A percentile compares a stretch with the other conserved stretches of the same genome.
phyloP scores from a whole-genome alignment of 345 rosid genomes.

The Hibiscus mutabilis region DNA sequence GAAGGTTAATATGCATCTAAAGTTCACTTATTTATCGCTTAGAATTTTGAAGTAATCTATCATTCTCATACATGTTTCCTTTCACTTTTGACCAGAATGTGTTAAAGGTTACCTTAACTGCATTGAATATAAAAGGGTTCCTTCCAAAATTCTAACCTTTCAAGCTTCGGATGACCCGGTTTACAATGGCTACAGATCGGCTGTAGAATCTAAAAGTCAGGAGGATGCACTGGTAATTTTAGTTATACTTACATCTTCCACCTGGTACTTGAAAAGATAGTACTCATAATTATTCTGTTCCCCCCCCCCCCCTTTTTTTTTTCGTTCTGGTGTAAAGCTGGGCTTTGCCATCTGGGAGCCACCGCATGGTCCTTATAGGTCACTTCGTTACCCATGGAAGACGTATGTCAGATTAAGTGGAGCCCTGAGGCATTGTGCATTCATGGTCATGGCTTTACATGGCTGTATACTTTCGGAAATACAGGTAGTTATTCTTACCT shows the following conservation, averaged over 20 bases:
- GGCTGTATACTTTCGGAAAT: slow-evolving; percentile 95
- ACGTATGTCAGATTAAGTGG: slow-evolving; percentile 83
- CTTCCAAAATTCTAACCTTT: slow-evolving; percentile 82
- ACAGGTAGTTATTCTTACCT: slow-evolving; percentile 43
- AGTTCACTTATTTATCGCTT: neutral
- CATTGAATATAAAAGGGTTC: slow-evolving; percentile 59
- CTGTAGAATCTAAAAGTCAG: slow-evolving; percentile 80
- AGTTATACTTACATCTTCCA: slow-evolving; percentile 5
- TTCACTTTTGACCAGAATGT: slow-evolving; percentile 39
- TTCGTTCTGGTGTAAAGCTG: slow-evolving; percentile 35
- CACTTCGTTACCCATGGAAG: slow-evolving; percentile 80
- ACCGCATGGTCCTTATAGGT: slow-evolving; percentile 85
- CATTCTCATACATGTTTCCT: slow-evolving; percentile 10
- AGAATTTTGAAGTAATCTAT: neutral
- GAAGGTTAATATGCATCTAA: slow-evolving; percentile 48
- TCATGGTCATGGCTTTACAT: slow-evolving; percentile 89
- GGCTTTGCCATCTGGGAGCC: slow-evolving; percentile 98
- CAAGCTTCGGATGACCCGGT: slow-evolving; percentile 88
- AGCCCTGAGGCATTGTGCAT: slow-evolving; percentile 90
- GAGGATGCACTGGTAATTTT: slow-evolving; percentile 80
- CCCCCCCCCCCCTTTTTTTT: neutral
- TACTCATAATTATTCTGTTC: neutral
- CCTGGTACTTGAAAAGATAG: neutral
- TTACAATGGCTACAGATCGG: slow-evolving; percentile 83
- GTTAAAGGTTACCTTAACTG: slow-evolving; percentile 69